phyloP scores from a whole-genome alignment of 2,329 filamentous ascomycete species.

The Cercospora zeae-maydis region DNA sequence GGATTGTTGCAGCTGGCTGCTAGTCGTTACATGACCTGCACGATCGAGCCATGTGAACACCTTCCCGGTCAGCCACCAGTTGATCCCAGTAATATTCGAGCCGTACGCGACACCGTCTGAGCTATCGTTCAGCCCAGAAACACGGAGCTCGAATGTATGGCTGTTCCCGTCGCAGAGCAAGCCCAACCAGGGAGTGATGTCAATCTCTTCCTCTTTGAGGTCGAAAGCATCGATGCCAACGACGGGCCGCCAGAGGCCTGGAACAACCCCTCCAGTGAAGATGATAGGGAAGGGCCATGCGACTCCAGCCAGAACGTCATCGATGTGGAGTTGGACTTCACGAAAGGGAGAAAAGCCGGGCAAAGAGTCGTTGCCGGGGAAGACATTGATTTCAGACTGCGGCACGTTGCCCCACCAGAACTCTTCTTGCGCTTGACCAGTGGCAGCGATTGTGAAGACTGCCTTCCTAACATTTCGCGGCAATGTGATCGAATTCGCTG shows the following conservation, averaged over 20 bases:
- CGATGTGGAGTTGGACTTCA: conserved; percentile 73
- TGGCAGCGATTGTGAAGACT: conserved; percentile 71
- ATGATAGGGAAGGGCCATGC: conserved; percentile 79
- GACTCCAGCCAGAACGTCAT: conserved; percentile 68
- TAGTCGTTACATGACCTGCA: conserved; percentile 49
- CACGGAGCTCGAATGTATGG: conserved; percentile 65
- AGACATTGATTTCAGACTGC: conserved; percentile 57
- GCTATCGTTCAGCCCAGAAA: conserved; percentile 62
- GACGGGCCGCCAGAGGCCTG: conserved; percentile 72
- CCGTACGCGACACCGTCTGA: conserved; percentile 48
- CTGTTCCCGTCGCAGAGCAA: conserved; percentile 61
- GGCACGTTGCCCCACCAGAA: conserved; percentile 66
- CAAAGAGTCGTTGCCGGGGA: conserved; percentile 52
- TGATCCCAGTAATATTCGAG: conserved; percentile 56
- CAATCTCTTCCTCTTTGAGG: conserved; percentile 73
- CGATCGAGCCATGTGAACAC: conserved; percentile 71
- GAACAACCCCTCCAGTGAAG: conserved; percentile 76
- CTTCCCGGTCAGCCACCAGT: conserved; percentile 76
- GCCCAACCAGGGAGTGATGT: conserved; percentile 73
- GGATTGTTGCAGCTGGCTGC: conserved; percentile 40
- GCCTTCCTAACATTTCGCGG: conserved; percentile 66
- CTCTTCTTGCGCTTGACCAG: conserved; percentile 71
- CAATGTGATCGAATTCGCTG: conserved; percentile 58
- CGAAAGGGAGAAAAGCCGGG: conserved; percentile 70
- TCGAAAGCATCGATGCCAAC: conserved; percentile 78